Percentiles rank a stretch among this genome's conserved stretches.
phyloP scores from a whole-genome alignment of 1,139 yeast species.

The Pneumocystis oryctolagi region DNA sequence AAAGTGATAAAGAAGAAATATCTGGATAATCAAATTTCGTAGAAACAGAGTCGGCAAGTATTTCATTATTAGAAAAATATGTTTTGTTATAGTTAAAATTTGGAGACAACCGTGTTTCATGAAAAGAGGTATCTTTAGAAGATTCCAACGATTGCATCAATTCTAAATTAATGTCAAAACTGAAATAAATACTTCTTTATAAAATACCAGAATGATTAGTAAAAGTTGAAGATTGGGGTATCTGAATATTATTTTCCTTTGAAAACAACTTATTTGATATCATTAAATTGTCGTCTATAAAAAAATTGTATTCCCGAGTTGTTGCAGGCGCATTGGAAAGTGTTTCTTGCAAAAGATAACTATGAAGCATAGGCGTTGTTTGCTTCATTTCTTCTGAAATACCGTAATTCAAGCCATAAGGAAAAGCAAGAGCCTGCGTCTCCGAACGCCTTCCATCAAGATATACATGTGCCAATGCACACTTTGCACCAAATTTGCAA shows the following conservation, averaged over 20 bases:
- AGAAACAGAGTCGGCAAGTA: background rate
- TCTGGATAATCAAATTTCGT: background rate
- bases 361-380: background rate
- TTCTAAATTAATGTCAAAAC: background rate
- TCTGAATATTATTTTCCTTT: background rate
- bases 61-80: background rate
- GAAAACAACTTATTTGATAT: background rate
- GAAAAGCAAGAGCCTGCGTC: background rate
- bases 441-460: constrained; percentile 69
- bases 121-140: background rate
- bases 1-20: background rate
- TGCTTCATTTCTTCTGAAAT: background rate
- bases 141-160: background rate
- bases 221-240: background rate
- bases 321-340: background rate
- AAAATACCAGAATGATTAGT: background rate
- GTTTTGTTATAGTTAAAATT: background rate
- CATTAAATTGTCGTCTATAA: background rate
- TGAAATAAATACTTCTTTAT: background rate
- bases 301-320: background rate
- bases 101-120: background rate
- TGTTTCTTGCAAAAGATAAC: background rate
- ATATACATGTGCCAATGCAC: constrained; percentile 74
- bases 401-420: background rate
- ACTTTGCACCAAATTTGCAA: constrained; percentile 82